phyloP scores from a whole-genome alignment of 148 eudicot genomes.

The Nyssa sinensis region DNA sequence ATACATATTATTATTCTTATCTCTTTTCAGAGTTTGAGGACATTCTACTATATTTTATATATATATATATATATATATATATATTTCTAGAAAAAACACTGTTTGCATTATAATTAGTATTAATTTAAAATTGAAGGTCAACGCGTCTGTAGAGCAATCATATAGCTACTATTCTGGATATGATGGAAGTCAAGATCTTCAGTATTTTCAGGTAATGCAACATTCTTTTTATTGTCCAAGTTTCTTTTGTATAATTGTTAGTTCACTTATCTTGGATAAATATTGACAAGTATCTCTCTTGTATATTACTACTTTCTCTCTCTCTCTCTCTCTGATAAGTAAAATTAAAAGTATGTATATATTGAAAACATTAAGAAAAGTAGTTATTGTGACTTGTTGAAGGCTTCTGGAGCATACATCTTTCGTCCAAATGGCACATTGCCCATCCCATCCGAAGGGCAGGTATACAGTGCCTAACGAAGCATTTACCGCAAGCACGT shows the following conservation, averaged over 20 bases:
- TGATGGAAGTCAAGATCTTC: constrained; percentile 34
- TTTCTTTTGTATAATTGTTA: not conserved
- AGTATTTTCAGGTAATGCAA: constrained; percentile 24
- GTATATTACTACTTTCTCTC: too few relatives aligned
- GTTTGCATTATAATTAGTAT: constrained; percentile 6
- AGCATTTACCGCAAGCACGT: not conserved
- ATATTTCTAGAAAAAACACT: too few relatives aligned
- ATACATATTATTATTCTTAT: not conserved
- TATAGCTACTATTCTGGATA: constrained; percentile 39
- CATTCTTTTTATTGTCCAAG: not conserved
- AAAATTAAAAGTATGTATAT: too few relatives aligned
- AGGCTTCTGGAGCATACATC: constrained; percentile 93
- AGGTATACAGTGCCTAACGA: constrained; percentile 36
- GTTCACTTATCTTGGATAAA: too few relatives aligned
- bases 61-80: too few relatives aligned
- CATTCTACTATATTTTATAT: not conserved
- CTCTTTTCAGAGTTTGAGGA: not conserved
- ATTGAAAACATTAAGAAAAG: not conserved
- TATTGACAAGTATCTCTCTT: too few relatives aligned
- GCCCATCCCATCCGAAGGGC: constrained; percentile 39
- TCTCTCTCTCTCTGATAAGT: too few relatives aligned
- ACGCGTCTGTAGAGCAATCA: constrained; percentile 43
- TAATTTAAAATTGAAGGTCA: constrained; percentile 28
- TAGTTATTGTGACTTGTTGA: constrained; percentile 11
- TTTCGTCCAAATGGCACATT: constrained; percentile 83